These are phyloP conservation scores for Helicocarpus griseus DNA, from an alignment of 2,329 filamentous ascomycete species.

Conservation along the genomic window DNA sequence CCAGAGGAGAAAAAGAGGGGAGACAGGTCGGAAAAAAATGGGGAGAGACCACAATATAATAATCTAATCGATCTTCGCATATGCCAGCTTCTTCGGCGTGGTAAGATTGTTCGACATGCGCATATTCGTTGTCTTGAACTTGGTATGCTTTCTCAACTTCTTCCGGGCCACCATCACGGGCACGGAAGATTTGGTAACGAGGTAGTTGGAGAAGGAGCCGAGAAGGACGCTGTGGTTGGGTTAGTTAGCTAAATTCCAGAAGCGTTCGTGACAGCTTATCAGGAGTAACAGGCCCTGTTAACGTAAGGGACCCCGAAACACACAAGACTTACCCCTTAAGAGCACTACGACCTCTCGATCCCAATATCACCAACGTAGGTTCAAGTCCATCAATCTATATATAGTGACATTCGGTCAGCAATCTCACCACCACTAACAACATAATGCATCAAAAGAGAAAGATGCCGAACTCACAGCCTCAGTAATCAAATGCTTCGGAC, in stretches of 20 bases:
- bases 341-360: slow-evolving; percentile 80
- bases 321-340: slow-evolving; percentile 66
- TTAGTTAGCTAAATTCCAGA: too few species aligned
- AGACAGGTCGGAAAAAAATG: not conserved
- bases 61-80: slow-evolving; percentile 61
- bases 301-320: not conserved
- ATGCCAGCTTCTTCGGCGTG: slow-evolving; percentile 58
- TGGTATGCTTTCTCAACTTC: slow-evolving; percentile 75
- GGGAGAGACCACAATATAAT: not conserved
- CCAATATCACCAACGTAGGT: slow-evolving; percentile 86
- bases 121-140: slow-evolving; percentile 61
- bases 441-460: not conserved
- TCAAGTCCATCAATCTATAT: slow-evolving; percentile 75
- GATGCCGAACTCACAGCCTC: slow-evolving; percentile 56
- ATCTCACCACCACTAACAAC: not conserved
- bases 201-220: slow-evolving; percentile 93
- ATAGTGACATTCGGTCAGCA: slow-evolving; percentile 9
- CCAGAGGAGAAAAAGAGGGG: not conserved
- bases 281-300: slow-evolving; percentile 1
- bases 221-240: slow-evolving; percentile 70
- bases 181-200: slow-evolving; percentile 92
- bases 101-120: slow-evolving; percentile 74
- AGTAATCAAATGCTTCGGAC: slow-evolving; percentile 87
- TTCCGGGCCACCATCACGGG: slow-evolving; percentile 97
- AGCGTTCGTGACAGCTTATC: not conserved